These are phyloP conservation scores for Xerocomus potaroensis DNA, from an alignment of 768 basidiomycete species.

Conservation along the genomic window DNA sequence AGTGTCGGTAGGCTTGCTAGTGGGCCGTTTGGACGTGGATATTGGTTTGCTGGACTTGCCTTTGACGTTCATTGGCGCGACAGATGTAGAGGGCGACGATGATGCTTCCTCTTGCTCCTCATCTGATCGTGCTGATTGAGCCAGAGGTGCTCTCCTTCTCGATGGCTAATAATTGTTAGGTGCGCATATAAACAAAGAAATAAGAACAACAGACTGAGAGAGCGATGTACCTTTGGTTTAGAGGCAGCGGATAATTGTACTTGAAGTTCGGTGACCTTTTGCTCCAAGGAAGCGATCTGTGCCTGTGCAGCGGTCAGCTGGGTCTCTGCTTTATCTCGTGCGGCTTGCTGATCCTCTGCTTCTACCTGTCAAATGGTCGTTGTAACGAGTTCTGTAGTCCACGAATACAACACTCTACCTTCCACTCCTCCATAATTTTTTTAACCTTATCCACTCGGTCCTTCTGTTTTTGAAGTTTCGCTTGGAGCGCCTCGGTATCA, in stretches of 20 bases:
- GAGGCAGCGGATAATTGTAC: slow-evolving; percentile 38
- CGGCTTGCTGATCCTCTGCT: slow-evolving; percentile 34
- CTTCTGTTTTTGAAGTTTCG: slow-evolving; percentile 41
- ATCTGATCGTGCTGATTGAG: slow-evolving; percentile 14
- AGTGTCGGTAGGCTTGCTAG: slow-evolving; percentile 13
- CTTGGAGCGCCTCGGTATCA: slow-evolving; percentile 29
- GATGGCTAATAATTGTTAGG: slow-evolving; percentile 6
- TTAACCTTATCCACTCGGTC: slow-evolving; percentile 41
- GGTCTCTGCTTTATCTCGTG: slow-evolving; percentile 33
- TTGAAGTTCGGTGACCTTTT: slow-evolving; percentile 43
- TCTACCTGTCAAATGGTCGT: slow-evolving; percentile 32
- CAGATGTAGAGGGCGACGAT: slow-evolving; percentile 15
- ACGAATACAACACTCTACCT: slow-evolving; percentile 34
- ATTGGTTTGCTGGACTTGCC: slow-evolving; percentile 10
- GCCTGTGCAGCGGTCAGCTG: slow-evolving; percentile 33
- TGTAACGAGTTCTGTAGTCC: background rate
- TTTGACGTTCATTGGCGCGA: slow-evolving; percentile 11
- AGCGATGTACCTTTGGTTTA: slow-evolving; percentile 22
- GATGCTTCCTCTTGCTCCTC: slow-evolving; percentile 21
- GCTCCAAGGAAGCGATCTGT: slow-evolving; percentile 28
- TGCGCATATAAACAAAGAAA: background rate
- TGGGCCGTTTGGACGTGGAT: slow-evolving; percentile 17
- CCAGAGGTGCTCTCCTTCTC: slow-evolving; percentile 9
- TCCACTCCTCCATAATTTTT: slow-evolving; percentile 38
- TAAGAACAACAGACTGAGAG: slow-evolving; percentile 8